Percentiles rank a stretch among this genome's conserved stretches.
Evolutionary conservation across 1,139 yeast genomes (phyloP).

Genomic region (Nadsonia commutata): DNA sequence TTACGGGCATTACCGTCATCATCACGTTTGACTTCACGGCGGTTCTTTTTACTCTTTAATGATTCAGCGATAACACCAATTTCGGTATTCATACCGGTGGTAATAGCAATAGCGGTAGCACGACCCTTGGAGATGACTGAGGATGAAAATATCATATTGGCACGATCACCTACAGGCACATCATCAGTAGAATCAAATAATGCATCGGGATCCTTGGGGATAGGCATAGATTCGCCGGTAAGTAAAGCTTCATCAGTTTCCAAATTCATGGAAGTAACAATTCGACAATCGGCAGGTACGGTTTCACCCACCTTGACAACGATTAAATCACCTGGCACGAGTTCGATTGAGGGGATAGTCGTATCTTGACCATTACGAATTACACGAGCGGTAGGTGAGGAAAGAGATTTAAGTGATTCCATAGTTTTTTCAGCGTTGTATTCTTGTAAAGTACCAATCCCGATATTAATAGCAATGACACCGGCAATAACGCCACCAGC

Average conservation of each 20-base stretch:
- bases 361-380: constrained; percentile 47
- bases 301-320: constrained; percentile 61
- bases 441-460: constrained; percentile 60
- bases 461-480: constrained; percentile 51
- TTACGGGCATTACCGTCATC: constrained; percentile 25
- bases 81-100: constrained; percentile 60
- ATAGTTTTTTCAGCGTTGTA: constrained; percentile 65
- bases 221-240: constrained; percentile 72
- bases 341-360: constrained; percentile 49
- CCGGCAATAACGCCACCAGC: constrained; percentile 73
- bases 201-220: constrained; percentile 37
- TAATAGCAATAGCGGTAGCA: constrained; percentile 50
- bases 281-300: constrained; percentile 61
- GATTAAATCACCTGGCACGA: constrained; percentile 68
- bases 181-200: constrained; percentile 30
- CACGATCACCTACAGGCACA: constrained; percentile 57
- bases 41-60: constrained; percentile 28
- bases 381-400: constrained; percentile 62
- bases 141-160: constrained; percentile 60
- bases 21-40: constrained; percentile 23
- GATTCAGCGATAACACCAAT: constrained; percentile 67
- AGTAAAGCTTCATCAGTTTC: constrained; percentile 72
- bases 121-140: constrained; percentile 66
- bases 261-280: constrained; percentile 46
- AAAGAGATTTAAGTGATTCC: constrained; percentile 55